Evolutionary conservation across 768 basidiomycete genomes (phyloP), one percentile per base, ranked within the genome.

Genomic region (Lenzites betulinus): DNA sequence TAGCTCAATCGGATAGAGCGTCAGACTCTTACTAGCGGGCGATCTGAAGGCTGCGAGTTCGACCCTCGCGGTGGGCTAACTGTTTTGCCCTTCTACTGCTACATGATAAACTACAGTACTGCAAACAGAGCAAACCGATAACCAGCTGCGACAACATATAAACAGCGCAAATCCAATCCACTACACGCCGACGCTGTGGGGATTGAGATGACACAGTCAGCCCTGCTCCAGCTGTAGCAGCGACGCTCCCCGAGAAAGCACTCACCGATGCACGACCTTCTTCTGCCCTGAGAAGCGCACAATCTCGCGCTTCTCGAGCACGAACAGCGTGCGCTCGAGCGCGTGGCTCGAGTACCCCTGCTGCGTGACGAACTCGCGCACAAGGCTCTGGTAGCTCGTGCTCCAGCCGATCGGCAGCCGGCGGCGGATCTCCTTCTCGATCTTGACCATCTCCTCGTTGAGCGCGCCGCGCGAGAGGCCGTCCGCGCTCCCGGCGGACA

Each of bases 301-400:
- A n/a, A 96, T 83, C 72, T 99, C 97, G 63, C 94, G 81, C 78
- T 97, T 96, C 80, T 99, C 97, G 77, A 99, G 70, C 50, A 98
- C 81, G 69, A 86, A 97, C 63, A 98, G 75, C 20, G 92, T 93
- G 64, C 94, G 80, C 73, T 99, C 97, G 22, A 98, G 81, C 22
- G 95, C 92, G 74, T 95, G 93, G 63, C 83, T 87, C 38, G 90
- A 90, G 71, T 89, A 97, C 4, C 93, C 92, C 72, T 98, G 94
- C 66, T 93, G 89, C 11, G 85, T 88, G 7, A 97, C 95, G 70
- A 98, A 98, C 76, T 98, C 96, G 62, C 89, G 84, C 36, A 95
- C 84, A 47, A 99, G 80, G 67, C 89, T 92, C 73, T 95, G 92
- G 70, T 98, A 98, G 68, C 93, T 95, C 60, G 95, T 98, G 64